Conservation (phyloP, 371 early-diverging fungal genomes). For the Rhizomucor pusillus region DNA sequence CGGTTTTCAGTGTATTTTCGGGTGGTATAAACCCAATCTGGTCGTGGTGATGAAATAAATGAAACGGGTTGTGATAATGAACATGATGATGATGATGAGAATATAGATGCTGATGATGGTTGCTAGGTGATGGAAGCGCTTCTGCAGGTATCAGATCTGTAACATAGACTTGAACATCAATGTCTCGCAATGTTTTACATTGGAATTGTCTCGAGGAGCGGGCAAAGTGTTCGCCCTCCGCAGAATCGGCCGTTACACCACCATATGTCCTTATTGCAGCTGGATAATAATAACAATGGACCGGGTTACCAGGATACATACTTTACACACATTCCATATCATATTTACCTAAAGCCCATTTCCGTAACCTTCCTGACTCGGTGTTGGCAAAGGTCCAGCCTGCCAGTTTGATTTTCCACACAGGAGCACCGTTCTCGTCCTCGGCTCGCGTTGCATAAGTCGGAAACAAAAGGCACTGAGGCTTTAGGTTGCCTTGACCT, state of each 20-base stretch:
- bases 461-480: conserved; percentile 42
- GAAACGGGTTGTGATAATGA: conserved; percentile 1
- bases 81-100: conserved; percentile 2
- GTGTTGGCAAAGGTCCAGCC: conserved; percentile 46
- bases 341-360: conserved; percentile 29
- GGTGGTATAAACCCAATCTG: neutral
- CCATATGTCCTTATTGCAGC: conserved; percentile 44
- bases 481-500: conserved; percentile 20
- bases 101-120: too few relatives aligned
- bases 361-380: conserved; percentile 29
- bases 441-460: conserved; percentile 29
- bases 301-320: too few relatives aligned
- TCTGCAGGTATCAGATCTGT: conserved; percentile 8
- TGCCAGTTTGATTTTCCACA: conserved; percentile 27
- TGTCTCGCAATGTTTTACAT: conserved; percentile 33
- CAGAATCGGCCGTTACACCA: conserved; percentile 32
- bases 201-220: conserved; percentile 38
- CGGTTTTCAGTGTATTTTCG: conserved; percentile 23
- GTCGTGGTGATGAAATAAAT: conserved; percentile 8
- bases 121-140: neutral
- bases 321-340: neutral
- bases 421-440: conserved; percentile 7
- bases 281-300: neutral
- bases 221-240: conserved; percentile 39
- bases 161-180: conserved; percentile 16